Evolutionary conservation across 495 filamentous ascomycete species (phyloP).

Genomic region (Neurospora sp.): DNA sequence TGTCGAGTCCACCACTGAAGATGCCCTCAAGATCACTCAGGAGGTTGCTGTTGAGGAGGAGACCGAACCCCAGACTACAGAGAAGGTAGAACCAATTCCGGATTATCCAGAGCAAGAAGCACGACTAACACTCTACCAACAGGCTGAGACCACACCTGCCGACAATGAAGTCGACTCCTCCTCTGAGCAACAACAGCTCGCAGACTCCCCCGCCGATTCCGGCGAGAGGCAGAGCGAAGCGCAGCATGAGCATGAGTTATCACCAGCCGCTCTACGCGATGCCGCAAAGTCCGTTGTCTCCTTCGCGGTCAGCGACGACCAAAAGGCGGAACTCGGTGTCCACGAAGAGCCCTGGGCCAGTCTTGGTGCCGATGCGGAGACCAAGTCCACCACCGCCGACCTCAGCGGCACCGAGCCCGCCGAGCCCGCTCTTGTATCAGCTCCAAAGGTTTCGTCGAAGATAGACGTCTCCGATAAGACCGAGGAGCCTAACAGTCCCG

Average conservation of each 20-base stretch:
- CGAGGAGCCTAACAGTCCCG: neutral
- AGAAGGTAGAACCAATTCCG: slow-evolving; percentile 18
- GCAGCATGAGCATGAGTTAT: slow-evolving; percentile 6
- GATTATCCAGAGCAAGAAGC: slow-evolving; percentile 6
- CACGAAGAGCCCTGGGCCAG: slow-evolving; percentile 7
- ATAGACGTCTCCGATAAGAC: neutral
- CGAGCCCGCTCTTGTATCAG: slow-evolving; percentile 1
- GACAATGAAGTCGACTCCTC: neutral
- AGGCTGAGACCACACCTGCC: slow-evolving; percentile 4
- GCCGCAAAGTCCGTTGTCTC: slow-evolving; percentile 18
- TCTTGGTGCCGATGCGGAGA: neutral
- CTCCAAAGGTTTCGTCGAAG: slow-evolving; percentile 7
- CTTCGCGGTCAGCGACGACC: slow-evolving; percentile 15
- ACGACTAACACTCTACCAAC: neutral
- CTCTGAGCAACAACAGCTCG: neutral
- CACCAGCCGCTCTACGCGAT: slow-evolving; percentile 9
- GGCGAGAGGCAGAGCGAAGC: slow-evolving; percentile 2
- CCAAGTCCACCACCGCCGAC: slow-evolving; percentile 1
- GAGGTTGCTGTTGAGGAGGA: slow-evolving; percentile 2
- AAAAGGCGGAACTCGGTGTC: slow-evolving; percentile 13
- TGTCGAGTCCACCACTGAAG: slow-evolving; percentile 1
- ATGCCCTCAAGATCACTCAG: slow-evolving; percentile 3
- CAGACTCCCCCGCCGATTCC: slow-evolving; percentile 3
- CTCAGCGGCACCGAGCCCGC: slow-evolving; percentile 6
- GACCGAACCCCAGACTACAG: slow-evolving; percentile 1